Evolutionary conservation across 2,329 filamentous ascomycete genomes (phyloP), one percentile per base, ranked within the genome.

Genomic region (Fusarium phyllophilum): DNA sequence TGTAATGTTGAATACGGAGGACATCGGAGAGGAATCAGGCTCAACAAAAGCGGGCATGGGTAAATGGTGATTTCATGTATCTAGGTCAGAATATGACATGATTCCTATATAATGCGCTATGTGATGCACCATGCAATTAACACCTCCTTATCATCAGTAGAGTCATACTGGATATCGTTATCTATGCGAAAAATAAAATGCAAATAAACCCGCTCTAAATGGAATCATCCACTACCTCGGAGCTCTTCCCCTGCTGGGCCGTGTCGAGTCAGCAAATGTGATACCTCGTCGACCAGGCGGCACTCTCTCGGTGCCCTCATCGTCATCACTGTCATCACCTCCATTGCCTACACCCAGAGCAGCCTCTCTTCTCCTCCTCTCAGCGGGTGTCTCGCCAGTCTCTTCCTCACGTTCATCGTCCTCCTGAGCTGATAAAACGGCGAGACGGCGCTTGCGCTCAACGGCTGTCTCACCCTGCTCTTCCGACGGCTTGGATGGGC

Each of bases 341-440:
- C 15, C 85, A 13, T 81, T 79, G 22, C 84, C 82, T 69, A 93
- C 85, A 15, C 93, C 93, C 4, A 96, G 83, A 3, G 93, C 94
- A 3, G 93, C 93, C 76, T 94, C 90, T 76, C 94, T 89, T 60
- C 94, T 86, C 45, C 92, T 88, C 64, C 92, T 86, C 81, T 96
- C 94, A 0, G 93, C 93, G 0, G 92, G 91, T 1, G 93, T 95
- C 82, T 95, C 93, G 39, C 84, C 86, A 39, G 85, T 85, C 8
- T 81, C 78, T 24, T 83, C 84, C 5, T 82, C 83, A 11, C 79
- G 76, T 18, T 82, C 84, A 5, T 82, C 83, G 18, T 86, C 84
- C 36, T 82, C 82, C 36, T 85, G 85, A 29, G 20, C 84, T 74
- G 71, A 84, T 11, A 89, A 81, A 1, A 84, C 89, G 17, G 87